Base-by-base conservation (phyloP, 2,329 filamentous ascomycete species). In the Botrytis pseudocinerea region DNA sequence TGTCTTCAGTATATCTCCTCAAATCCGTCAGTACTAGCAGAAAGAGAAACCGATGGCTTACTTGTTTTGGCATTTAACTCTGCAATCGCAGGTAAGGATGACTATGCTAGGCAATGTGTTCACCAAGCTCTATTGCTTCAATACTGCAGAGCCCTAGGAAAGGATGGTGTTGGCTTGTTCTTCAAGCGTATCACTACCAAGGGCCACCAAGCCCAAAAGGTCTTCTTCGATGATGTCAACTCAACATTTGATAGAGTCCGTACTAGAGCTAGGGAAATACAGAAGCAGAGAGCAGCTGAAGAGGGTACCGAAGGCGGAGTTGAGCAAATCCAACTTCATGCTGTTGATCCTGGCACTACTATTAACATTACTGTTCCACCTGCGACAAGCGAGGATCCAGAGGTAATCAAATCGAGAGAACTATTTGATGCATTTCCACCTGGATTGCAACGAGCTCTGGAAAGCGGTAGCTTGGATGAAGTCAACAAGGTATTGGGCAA, bases 261-360 rank as follows among this genome's bases (percentile, higher is more conserved):
- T 79, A 90, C 86, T 40, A 90, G 96, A 74, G 86, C 85, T 25
- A 85, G 84, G 75, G 86, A 87, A 71, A 84, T 82, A 42, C 75
- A 81, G 4, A 84, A 82, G 59, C 83, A 84, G 74, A 79, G 82
- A 54, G 86, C 85, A 59, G 88, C 88, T 75, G 86, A 92, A 77
- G 83, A 86, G 62, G 86, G 84, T 9, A 85, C 85, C 32, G 85
- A 85, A 12, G 89, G 87, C 38, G 93, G 92, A 32, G 92, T 97
- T 16, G 96, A 99, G 84, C 95, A 98, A 83, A 99, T 99, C 78
- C 97, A 99, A 83, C 87, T 99, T 64, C 96, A 99, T 81, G 95
- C 96, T 22, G 95, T 99, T 18, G 94, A 98, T 82, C 95, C 95
- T 0, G 92, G 92, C 65, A 98, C 95, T 4, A 91, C 93, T 75